Percentiles rank a stretch among this genome's conserved stretches.
Evolutionary conservation across 768 basidiomycete species (phyloP).

Genomic region (Suillus hirtellus): DNA sequence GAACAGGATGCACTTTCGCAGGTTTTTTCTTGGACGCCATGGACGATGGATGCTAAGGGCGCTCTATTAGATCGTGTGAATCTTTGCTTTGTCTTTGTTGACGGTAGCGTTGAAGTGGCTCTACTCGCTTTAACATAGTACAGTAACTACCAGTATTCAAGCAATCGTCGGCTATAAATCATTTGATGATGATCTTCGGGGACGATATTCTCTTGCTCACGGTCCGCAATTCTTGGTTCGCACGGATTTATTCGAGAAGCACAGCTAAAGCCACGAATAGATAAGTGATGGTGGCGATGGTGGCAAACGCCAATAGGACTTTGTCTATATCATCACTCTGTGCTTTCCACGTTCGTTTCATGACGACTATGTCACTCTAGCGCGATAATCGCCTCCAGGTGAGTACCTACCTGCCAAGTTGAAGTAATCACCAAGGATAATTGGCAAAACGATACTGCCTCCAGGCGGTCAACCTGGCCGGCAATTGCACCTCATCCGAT

Average conservation of each 20-base stretch:
- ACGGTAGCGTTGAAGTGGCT: not conserved
- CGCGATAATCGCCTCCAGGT: not conserved
- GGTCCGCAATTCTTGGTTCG: not conserved
- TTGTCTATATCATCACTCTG: not conserved
- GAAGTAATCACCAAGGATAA: not conserved
- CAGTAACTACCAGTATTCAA: not conserved
- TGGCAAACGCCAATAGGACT: constrained; percentile 1
- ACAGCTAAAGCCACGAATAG: not conserved
- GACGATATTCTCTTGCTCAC: not conserved
- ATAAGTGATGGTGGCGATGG: not conserved
- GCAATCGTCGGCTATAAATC: not conserved
- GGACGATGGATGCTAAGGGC: not conserved
- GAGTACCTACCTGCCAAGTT: not conserved
- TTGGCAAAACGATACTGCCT: not conserved
- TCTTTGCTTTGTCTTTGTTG: constrained; percentile 1
- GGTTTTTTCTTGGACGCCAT: constrained; percentile 33
- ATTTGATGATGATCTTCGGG: not conserved
- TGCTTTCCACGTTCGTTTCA: not conserved
- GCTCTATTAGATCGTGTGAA: not conserved
- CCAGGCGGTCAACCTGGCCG: not conserved
- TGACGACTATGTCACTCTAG: not conserved
- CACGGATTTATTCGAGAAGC: not conserved
- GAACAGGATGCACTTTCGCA: constrained; percentile 14
- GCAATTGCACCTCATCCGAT: not conserved
- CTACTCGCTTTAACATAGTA: not conserved